phyloP scores from a whole-genome alignment of 306 rosid genomes.

The Quercus cerris region DNA sequence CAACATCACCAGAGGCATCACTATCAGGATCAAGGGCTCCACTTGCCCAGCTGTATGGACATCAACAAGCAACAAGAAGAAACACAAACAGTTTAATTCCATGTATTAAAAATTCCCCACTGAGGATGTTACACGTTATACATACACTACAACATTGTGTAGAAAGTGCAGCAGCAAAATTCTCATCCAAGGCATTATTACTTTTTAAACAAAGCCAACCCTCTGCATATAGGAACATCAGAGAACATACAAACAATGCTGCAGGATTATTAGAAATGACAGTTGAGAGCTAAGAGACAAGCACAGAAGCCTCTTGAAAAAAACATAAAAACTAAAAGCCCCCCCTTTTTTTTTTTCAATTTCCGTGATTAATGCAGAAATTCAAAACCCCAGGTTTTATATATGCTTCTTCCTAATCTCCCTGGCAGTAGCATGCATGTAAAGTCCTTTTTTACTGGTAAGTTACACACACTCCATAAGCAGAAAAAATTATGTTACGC shows the following conservation, averaged over 20 bases:
- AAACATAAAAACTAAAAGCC: not conserved
- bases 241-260: not conserved
- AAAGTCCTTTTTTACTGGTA: no score
- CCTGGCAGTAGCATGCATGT: not conserved
- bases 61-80: constrained; percentile 2
- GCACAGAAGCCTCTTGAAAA: not conserved
- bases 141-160: not conserved
- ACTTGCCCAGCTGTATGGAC: constrained; percentile 77
- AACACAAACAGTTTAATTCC: not conserved
- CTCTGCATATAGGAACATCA: not conserved
- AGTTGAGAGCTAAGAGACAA: not conserved
- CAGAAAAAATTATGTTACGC: no score
- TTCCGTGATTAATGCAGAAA: not conserved
- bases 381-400: not conserved
- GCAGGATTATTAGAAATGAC: not conserved
- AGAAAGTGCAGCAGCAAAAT: not conserved
- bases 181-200: constrained; percentile 5
- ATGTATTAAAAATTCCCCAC: not conserved
- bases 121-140: not conserved
- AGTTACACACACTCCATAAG: no score
- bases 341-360: not conserved
- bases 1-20: constrained; percentile 74
- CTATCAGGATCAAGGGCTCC: constrained; percentile 93
- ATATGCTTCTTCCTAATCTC: not conserved
- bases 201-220: not conserved